Base-by-base conservation (phyloP, 139 green algal genomes). In the Raphidocelis subcapitata region DNA sequence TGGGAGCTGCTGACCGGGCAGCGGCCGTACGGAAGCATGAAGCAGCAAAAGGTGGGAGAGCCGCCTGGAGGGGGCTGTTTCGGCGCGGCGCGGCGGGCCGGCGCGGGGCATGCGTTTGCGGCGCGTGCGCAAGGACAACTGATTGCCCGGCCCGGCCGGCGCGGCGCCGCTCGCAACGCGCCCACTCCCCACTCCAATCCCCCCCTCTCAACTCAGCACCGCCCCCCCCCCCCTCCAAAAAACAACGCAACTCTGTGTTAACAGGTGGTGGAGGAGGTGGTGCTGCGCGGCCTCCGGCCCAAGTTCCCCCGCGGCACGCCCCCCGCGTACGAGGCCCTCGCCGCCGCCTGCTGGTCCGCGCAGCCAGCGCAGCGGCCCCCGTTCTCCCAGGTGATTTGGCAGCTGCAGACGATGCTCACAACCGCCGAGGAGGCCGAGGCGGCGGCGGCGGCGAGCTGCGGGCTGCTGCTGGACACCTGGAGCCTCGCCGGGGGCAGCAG, bases 221-320 rank as follows among this genome's bases (percentile, higher is more conserved):
- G n/a, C n/a, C n/a, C n/a, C 47, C 47, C n/a, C n/a, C n/a, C n/a
- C n/a, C n/a, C n/a, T n/a, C n/a, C n/a, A n/a, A n/a, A n/a, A n/a
- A n/a, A n/a, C n/a, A n/a, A n/a, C n/a, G n/a, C n/a, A n/a, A n/a
- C n/a, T n/a, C n/a, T n/a, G n/a, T n/a, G 46, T 15, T 18, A 29
- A 26, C 57, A 37, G 28, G 33, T 76, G 20, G 70, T 76, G 24
- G 70, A 76, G 70, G 70, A 85, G 80, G 80, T 86, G 31, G 84
- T 89, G 55, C 84, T 89, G 80, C 75, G 80, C 4, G 84, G 84
- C 51, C 75, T 89, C 64, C 65, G 84, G 3, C 84, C 84, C 57
- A 74, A 69, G 52, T 89, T 89, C 72, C 80, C 80, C 46, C 31
- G 37, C 20, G 62, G 66, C 55, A 76, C 84, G 20, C 84, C 84